Evolutionary conservation across 768 basidiomycete genomes (phyloP), one percentile per base, ranked within the genome.

Genomic region (Boletales sp.): DNA sequence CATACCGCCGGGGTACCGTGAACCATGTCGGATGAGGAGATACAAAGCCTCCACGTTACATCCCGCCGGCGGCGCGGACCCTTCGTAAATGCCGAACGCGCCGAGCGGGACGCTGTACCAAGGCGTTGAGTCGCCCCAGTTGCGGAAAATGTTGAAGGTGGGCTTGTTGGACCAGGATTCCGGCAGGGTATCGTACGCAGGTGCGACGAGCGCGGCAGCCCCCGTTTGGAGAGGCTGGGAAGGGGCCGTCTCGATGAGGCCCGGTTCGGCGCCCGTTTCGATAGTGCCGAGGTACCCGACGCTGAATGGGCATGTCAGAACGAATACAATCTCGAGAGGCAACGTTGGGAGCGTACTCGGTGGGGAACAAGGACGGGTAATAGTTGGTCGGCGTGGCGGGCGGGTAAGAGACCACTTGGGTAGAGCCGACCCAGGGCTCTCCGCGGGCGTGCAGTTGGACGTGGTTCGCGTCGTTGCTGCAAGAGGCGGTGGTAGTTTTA

Each of bases 71-170:
- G 82, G 74, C 34, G 81, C 84, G 0, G 88, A 83, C 6, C 76
- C 75, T 0, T 88, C 84, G 56, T 90, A 79, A 10, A 91, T 54
- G 1, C 90, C 90, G 67, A 90, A 93, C 2, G 78, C 71, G 12
- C 74, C 77, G 38, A 71, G 73, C 15, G 74, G 73, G 17, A 89
- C 82, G 55, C 84, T 88, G 64, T 85, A 92, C 90, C 90, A 93
- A 11, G 90, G 90, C 1, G 86, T 85, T 37, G 90, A 65, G 60
- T 91, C 92, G 1, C 90, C 90, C 90, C 90, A 93, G 38, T 81
- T 78, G 63, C 75, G 79, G 68, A 91, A 82, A 39, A 92, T 59
- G 60, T 86, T 79, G 56, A 89, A 91, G 10, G 71, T 50, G 32
- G 65, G 65, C 15, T 69, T 66, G 4, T 42, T 36, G 34, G 48